These are phyloP conservation scores for Colletotrichum lindemuthianum DNA, from an alignment of 2,329 filamentous ascomycete species.

Conservation along the genomic window DNA sequence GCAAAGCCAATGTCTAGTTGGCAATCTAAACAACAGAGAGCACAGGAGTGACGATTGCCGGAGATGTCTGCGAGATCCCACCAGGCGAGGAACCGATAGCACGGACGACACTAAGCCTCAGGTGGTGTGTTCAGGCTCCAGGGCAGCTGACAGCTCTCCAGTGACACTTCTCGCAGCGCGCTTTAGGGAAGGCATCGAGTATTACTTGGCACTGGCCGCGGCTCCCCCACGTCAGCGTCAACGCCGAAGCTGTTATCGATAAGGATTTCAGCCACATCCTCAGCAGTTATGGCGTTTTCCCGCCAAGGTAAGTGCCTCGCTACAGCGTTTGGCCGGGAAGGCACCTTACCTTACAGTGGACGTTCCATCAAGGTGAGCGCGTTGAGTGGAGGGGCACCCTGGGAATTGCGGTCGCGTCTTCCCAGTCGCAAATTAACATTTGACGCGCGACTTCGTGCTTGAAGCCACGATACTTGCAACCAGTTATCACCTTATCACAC, in stretches of 20 bases:
- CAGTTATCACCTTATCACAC: neutral
- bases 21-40: too few species aligned
- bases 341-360: neutral
- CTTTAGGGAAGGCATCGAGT: constrained; percentile 2
- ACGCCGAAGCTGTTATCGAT: constrained; percentile 24
- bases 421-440: constrained; percentile 19
- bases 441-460: constrained; percentile 17
- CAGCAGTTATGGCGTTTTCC: too few species aligned
- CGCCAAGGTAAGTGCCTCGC: too few species aligned
- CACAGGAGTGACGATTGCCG: too few species aligned
- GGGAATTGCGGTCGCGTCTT: constrained; percentile 34
- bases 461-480: neutral
- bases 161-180: constrained; percentile 9
- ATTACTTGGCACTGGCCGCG: too few species aligned
- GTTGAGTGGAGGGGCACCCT: constrained; percentile 28
- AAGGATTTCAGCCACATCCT: constrained; percentile 15
- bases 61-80: neutral
- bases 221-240: neutral
- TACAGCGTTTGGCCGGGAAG: too few species aligned
- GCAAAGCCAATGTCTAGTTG: too few species aligned
- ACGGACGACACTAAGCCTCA: constrained; percentile 6
- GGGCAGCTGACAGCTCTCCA: constrained; percentile 25
- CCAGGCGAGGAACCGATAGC: neutral
- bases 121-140: neutral
- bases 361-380: constrained; percentile 18